Conservation (phyloP, 176 grass and related monocot species). For the Carex kokanica region DNA sequence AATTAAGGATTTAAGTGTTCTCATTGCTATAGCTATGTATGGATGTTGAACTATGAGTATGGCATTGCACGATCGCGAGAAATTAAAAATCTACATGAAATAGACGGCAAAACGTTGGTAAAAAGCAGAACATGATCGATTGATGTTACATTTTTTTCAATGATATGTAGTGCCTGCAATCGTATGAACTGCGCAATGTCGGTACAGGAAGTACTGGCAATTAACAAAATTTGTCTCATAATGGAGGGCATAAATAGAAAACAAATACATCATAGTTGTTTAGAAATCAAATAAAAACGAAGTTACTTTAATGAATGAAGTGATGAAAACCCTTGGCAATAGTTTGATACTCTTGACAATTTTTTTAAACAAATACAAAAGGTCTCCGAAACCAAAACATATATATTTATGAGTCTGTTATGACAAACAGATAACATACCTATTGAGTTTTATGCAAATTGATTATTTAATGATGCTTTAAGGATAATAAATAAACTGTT, state of each 20-base stretch:
- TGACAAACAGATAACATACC: neutral
- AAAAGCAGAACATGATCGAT: neutral
- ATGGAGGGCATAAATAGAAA: neutral
- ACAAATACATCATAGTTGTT: neutral
- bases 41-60: neutral
- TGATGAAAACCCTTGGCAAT: neutral
- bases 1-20: neutral
- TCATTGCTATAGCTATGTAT: neutral
- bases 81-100: neutral
- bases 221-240: neutral
- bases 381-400: neutral
- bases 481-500: neutral
- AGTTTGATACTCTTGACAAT: neutral
- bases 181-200: neutral
- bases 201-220: neutral
- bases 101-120: neutral
- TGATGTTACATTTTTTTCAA: neutral
- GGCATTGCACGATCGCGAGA: neutral
- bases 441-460: neutral
- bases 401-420: neutral
- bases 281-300: neutral
- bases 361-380: neutral
- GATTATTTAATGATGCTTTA: neutral
- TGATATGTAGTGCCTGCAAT: neutral
- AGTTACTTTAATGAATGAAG: neutral